Evolutionary conservation across 2,329 filamentous ascomycete species (phyloP).

Genomic region (Lasiodiplodia hormozganensis): DNA sequence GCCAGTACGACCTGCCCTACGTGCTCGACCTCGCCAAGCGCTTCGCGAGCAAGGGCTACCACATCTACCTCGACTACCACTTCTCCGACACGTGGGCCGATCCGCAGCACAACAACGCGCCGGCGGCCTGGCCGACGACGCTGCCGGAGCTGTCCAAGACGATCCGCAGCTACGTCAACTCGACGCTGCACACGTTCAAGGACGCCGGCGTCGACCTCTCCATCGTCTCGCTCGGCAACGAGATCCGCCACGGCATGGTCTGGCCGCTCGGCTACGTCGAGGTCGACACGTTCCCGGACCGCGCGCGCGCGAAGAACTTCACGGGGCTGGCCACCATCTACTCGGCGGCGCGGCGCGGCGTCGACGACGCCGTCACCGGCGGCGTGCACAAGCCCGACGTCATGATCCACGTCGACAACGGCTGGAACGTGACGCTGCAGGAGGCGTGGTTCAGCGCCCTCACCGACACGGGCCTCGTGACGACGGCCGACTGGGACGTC

Average conservation of each 20-base stretch:
- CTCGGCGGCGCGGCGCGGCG: slow-evolving; percentile 67
- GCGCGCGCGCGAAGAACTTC: slow-evolving; percentile 48
- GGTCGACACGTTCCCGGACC: slow-evolving; percentile 52
- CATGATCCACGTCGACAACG: slow-evolving; percentile 77
- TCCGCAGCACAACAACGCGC: slow-evolving; percentile 67
- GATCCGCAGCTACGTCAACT: slow-evolving; percentile 73
- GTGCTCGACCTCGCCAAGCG: slow-evolving; percentile 71
- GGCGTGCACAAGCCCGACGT: slow-evolving; percentile 64
- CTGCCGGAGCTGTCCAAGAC: slow-evolving; percentile 59
- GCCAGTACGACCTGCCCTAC: slow-evolving; percentile 73
- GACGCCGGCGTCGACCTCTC: slow-evolving; percentile 61
- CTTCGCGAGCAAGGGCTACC: slow-evolving; percentile 67
- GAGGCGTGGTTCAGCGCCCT: slow-evolving; percentile 58
- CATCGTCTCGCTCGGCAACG: slow-evolving; percentile 76
- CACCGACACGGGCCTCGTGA: slow-evolving; percentile 64
- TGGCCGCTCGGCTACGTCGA: slow-evolving; percentile 65
- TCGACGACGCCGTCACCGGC: slow-evolving; percentile 67
- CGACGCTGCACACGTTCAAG: slow-evolving; percentile 67
- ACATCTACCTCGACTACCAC: slow-evolving; percentile 69
- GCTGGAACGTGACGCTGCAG: slow-evolving; percentile 73
- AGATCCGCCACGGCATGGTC: slow-evolving; percentile 71
- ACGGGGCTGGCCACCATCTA: slow-evolving; percentile 69
- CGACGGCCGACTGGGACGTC: slow-evolving; percentile 67
- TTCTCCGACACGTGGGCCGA: slow-evolving; percentile 76
- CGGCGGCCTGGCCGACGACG: slow-evolving; percentile 69